These are phyloP conservation scores for Nicotiana noctiflora DNA, from an alignment of 257 asterid species.

Conservation along the genomic window DNA sequence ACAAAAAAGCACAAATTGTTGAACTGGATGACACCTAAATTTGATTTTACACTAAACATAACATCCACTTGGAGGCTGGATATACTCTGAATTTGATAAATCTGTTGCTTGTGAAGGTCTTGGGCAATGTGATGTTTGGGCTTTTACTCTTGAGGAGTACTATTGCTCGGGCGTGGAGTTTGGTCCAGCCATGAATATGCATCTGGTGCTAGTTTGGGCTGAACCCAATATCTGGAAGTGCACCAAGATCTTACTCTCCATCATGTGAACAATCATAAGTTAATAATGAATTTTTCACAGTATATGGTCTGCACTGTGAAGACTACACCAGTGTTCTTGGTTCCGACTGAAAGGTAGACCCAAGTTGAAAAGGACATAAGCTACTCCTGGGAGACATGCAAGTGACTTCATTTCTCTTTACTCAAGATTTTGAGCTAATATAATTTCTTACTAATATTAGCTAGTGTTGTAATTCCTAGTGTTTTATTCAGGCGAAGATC, in stretches of 20 bases:
- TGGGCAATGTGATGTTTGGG: not conserved
- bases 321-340: not conserved
- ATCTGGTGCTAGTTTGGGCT: not conserved
- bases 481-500: not conserved
- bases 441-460: not conserved
- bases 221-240: not conserved
- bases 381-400: not conserved
- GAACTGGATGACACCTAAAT: conserved; percentile 54
- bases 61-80: not conserved
- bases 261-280: no score
- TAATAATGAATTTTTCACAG: not conserved
- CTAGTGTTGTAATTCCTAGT: not conserved
- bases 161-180: not conserved
- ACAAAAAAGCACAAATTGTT: conserved; percentile 73
- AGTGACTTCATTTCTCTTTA: not conserved
- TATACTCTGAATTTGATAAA: not conserved
- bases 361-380: not conserved
- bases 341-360: not conserved
- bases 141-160: not conserved
- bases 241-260: not conserved
- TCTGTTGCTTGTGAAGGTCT: not conserved
- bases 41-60: not conserved
- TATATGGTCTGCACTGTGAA: not conserved
- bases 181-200: not conserved
- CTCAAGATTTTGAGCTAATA: not conserved